phyloP scores from a whole-genome alignment of 345 rosid species.

The Sonneratia caseolaris region DNA sequence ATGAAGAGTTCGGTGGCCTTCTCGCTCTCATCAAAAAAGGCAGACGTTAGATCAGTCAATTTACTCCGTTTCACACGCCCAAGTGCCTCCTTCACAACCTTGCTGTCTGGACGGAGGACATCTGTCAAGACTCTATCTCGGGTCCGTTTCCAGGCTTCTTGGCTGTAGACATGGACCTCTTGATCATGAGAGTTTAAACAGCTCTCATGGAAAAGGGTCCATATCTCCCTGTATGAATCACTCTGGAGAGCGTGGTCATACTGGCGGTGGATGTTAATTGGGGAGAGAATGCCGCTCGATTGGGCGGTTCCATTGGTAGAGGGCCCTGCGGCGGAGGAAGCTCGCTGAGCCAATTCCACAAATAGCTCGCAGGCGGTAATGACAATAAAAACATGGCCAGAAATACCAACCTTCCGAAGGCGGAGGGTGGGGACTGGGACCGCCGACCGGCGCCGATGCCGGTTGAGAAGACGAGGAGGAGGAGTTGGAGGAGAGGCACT shows the following conservation, averaged over 20 bases:
- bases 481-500: slow-evolving; percentile 40
- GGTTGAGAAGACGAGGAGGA: slow-evolving; percentile 33
- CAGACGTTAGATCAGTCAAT: slow-evolving; percentile 42
- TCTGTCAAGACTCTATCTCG: slow-evolving; percentile 24
- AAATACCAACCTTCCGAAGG: slow-evolving; percentile 26
- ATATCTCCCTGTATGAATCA: slow-evolving; percentile 52
- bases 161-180: slow-evolving; percentile 10
- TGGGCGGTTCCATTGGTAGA: slow-evolving; percentile 35
- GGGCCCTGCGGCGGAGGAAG: slow-evolving; percentile 18
- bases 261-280: slow-evolving; percentile 41
- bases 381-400: too few species aligned
- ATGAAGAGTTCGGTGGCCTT: slow-evolving; percentile 47
- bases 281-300: slow-evolving; percentile 29
- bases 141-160: slow-evolving; percentile 11
- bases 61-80: slow-evolving; percentile 22
- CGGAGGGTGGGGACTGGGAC: slow-evolving; percentile 16
- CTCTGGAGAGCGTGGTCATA: slow-evolving; percentile 46
- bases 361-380: slow-evolving; percentile 23
- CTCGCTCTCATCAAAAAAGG: slow-evolving; percentile 64
- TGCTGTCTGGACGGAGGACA: slow-evolving; percentile 43
- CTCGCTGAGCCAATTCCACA: slow-evolving; percentile 32
- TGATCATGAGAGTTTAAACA: slow-evolving; percentile 12
- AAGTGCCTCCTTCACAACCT: slow-evolving; percentile 47
- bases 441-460: slow-evolving; percentile 11
- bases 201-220: slow-evolving; percentile 31